phyloP scores from a whole-genome alignment of 2,329 filamentous ascomycete genomes.

The Sordariomycetes sp. region DNA sequence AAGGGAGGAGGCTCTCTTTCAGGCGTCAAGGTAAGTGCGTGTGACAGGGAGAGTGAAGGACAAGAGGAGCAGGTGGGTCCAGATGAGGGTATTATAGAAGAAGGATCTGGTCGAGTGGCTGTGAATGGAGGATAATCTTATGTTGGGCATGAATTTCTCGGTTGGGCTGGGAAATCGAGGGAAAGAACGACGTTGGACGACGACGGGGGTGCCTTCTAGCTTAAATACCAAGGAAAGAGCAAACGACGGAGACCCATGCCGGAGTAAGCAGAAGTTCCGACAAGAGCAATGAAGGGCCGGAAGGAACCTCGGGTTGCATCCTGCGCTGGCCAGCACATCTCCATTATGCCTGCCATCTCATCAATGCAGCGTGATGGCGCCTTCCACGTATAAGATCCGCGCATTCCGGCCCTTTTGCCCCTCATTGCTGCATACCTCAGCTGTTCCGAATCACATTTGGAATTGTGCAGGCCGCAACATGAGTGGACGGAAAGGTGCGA shows the following conservation, averaged over 20 bases:
- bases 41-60: neutral
- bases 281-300: neutral
- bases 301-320: neutral
- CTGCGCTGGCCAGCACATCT: constrained; percentile 1
- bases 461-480: neutral
- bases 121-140: constrained; percentile 3
- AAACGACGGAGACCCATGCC: neutral
- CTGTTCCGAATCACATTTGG: neutral
- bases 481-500: neutral
- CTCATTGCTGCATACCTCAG: neutral
- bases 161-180: constrained; percentile 25
- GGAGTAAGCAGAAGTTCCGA: neutral
- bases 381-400: neutral
- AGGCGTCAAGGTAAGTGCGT: neutral
- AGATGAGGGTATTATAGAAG: neutral
- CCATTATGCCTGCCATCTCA: constrained; percentile 3
- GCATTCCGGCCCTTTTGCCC: neutral
- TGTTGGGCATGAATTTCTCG: constrained; percentile 25
- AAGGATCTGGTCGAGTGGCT: neutral
- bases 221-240: constrained; percentile 23
- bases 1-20: neutral
- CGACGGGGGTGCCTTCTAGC: constrained; percentile 35
- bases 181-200: constrained; percentile 21
- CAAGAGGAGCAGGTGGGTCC: constrained; percentile 1
- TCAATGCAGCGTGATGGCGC: constrained; percentile 4